A percentile compares a stretch with the other conserved stretches of the same genome.
Conservation (phyloP, 768 basidiomycete genomes). For the Hydnomerulius pinastri region DNA sequence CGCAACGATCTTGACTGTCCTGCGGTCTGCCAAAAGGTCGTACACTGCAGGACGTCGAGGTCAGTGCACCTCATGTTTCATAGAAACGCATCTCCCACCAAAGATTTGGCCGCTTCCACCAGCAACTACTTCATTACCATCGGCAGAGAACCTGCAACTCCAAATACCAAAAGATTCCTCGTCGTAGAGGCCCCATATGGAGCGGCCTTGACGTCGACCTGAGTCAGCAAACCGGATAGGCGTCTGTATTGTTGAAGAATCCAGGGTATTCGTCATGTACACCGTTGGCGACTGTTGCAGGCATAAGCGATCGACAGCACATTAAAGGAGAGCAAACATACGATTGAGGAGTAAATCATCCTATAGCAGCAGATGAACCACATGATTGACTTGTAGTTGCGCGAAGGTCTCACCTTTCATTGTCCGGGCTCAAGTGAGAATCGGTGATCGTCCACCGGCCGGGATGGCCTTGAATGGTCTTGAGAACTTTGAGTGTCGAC, state of each 20-base stretch:
- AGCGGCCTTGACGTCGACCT: slow-evolving; percentile 35
- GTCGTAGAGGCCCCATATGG: slow-evolving; percentile 35
- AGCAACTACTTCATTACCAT: slow-evolving; percentile 93
- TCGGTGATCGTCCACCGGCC: slow-evolving; percentile 96
- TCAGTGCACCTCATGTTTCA: background rate
- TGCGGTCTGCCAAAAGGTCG: slow-evolving; percentile 77
- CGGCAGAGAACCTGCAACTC: slow-evolving; percentile 95
- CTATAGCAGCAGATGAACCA: slow-evolving; percentile 39
- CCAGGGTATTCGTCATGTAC: slow-evolving; percentile 73
- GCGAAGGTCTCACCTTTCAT: slow-evolving; percentile 61
- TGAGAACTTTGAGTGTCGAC: slow-evolving; percentile 49
- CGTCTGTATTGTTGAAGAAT: slow-evolving; percentile 59
- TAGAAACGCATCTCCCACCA: slow-evolving; percentile 41
- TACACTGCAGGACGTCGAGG: slow-evolving; percentile 59
- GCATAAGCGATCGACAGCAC: slow-evolving; percentile 7
- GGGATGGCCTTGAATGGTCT: slow-evolving; percentile 73
- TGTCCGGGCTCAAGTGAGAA: slow-evolving; percentile 86
- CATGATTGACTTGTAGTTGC: background rate
- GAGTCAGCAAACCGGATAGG: slow-evolving; percentile 62
- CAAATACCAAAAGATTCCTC: slow-evolving; percentile 74
- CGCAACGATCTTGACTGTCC: slow-evolving; percentile 84
- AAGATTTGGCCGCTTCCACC: slow-evolving; percentile 85
- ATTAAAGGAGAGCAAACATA: slow-evolving; percentile 33
- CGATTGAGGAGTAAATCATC: slow-evolving; percentile 92
- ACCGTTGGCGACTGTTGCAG: slow-evolving; percentile 63